Base-by-base conservation (phyloP, 2,329 filamentous ascomycete species). In the Stachybotrys chlorohalonatus region DNA sequence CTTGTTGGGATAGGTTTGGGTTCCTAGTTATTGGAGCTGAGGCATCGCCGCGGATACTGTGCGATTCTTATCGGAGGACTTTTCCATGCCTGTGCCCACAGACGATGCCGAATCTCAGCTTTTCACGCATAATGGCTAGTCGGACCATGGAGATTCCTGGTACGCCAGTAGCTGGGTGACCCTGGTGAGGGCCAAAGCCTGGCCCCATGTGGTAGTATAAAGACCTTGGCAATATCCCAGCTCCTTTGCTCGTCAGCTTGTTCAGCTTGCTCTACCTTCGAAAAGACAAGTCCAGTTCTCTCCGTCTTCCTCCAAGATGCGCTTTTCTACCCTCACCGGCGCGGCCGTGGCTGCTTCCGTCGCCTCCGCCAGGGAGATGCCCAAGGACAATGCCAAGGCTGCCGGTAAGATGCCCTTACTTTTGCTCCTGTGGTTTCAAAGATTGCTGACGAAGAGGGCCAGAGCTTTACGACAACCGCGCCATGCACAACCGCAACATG, bases 381-480 rank as follows among this genome's bases (percentile, higher is more conserved):
- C 50, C 50, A 42, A 52, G 50, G 50, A 52, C 36, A 15, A 32
- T 7, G 13, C 30, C 50, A 42, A 24, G 50, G 50, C 50, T 16
- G 31, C 36, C 32, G 32, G 50, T 51, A 36, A 30, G 49, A 32
- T 11, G 31, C 7, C 24, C 7, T 11, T 5, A 3, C 36, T 9
- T 4, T 6, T 7, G 13, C 13, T 51, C 15, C 15, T 8, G 49
- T 11, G 11, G 30, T 13, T 11, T 31, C 7, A 15, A 11, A 30
- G 11, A 1, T 36, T 15, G 24, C 49, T 36, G 11, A 51, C 49
- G 6, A 7, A 13, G 9, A 6, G 16, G 11, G 5, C 16, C 49
- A 51, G 49, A 31, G 46, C 46, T 47, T 32, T 52, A 52, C 32
- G 50, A 52, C 50, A 52, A 36, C 50, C 31, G 50, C 15, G n/a